A percentile compares a stretch with the other conserved stretches of the same genome.
Conservation (phyloP, 2,329 filamentous ascomycete genomes). For the Fusarium albidum region DNA sequence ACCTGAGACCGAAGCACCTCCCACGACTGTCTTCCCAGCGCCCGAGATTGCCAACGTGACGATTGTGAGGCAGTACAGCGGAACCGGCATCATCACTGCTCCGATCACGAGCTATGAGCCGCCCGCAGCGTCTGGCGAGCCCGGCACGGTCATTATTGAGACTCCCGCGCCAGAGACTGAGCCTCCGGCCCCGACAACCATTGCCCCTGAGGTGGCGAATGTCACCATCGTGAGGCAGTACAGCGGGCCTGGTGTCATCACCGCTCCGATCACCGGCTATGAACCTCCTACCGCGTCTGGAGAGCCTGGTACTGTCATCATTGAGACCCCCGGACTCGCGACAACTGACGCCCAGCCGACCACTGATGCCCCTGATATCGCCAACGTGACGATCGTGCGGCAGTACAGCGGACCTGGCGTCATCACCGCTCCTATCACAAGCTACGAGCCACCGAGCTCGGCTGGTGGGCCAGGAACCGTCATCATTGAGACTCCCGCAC, state of each 20-base stretch:
- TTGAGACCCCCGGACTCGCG: conserved; percentile 22
- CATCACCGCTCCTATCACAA: conserved; percentile 8
- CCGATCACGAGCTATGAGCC: conserved; percentile 22
- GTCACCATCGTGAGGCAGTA: conserved; percentile 11
- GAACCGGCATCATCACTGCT: conserved; percentile 7
- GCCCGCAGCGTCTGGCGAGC: conserved; percentile 14
- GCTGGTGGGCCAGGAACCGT: conserved; percentile 14
- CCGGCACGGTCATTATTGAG: conserved; percentile 14
- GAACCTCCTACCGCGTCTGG: background rate
- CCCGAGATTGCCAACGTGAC: background rate
- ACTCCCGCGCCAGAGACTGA: no score
- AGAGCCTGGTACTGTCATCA: conserved; percentile 17
- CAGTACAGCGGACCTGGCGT: conserved; percentile 12
- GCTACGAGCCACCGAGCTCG: background rate
- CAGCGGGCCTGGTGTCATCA: conserved; percentile 9
- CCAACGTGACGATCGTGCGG: conserved; percentile 10
- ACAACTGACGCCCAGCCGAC: background rate
- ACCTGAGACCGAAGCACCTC: background rate
- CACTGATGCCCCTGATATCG: no score
- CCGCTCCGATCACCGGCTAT: conserved; percentile 9
- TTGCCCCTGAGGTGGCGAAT: background rate
- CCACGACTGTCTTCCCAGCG: no score
- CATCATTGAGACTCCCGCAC: conserved; percentile 13
- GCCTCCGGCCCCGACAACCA: no score
- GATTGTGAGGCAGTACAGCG: background rate